Percentiles rank a stretch among this genome's conserved stretches.
Evolutionary conservation across 78 protist species (phyloP).

Genomic region (Polysphondylium violaceum): DNA sequence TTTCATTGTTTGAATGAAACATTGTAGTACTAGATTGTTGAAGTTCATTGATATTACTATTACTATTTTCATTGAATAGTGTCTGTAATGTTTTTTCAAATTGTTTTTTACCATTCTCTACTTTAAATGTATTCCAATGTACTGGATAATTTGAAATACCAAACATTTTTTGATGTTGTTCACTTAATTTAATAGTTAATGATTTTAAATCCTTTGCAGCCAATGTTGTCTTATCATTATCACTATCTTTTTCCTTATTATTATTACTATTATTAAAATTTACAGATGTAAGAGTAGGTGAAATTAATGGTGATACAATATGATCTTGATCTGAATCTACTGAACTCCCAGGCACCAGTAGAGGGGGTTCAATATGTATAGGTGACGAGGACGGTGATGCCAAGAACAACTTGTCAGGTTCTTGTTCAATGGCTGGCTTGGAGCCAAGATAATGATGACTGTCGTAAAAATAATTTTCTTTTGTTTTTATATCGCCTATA

Average conservation of each 20-base stretch:
- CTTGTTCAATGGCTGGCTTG: too few relatives aligned
- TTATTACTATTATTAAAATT: background rate
- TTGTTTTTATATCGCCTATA: background rate
- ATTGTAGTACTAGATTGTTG: background rate
- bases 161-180: slow-evolving; percentile 13
- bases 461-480: background rate
- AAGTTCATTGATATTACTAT: background rate
- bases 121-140: too few relatives aligned
- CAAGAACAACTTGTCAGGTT: too few relatives aligned
- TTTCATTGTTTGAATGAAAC: background rate
- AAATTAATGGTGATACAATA: too few relatives aligned
- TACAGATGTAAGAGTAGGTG: too few relatives aligned
- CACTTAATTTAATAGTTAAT: background rate
- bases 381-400: too few relatives aligned
- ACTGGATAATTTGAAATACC: slow-evolving; percentile 12
- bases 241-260: background rate
- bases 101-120: background rate
- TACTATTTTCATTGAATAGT: background rate
- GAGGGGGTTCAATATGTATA: too few relatives aligned
- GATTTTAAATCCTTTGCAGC: background rate
- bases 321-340: too few relatives aligned
- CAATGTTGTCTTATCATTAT: background rate
- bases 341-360: too few relatives aligned
- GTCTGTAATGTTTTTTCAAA: background rate
- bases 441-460: too few relatives aligned